Base-by-base conservation (phyloP, 2,329 filamentous ascomycete genomes). In the Fusarium buharicum region DNA sequence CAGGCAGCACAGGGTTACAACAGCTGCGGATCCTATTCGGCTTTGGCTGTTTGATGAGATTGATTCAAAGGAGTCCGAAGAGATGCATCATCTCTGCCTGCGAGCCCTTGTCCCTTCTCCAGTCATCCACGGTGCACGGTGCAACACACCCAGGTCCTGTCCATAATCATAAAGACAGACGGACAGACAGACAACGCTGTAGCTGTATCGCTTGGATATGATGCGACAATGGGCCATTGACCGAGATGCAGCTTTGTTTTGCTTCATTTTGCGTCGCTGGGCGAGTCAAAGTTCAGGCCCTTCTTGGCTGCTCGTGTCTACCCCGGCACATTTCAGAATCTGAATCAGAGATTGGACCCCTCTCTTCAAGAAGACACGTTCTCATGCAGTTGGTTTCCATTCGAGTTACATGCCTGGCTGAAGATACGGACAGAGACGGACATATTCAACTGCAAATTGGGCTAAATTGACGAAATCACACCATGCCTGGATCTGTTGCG, bases 301-400 rank as follows among this genome's bases (percentile, higher is more conserved):
- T 51, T 62, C 53, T 40, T 64, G 53, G 51, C 55, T 47, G 14
- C 50, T 66, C 47, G 46, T 28, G 45, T 41, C 44, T 58, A 53
- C 40, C 67, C 64, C 30, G 55, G 60, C 45, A 38, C 43, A 53
- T 62, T 49, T 51, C 31, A 59, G 30, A 47, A 53, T 57, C 47
- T 59, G 58, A 55, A 68, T 66, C 63, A 63, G 24, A 62, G 60
- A 71, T 67, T 66, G 65, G 64, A 67, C 52, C 58, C 66, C 63
- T 60, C 57, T 39, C 34, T 38, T 55, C 40, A 55, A 48, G 37
- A 59, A 64, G 47, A 49, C 34, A 45, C 59, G 54, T 46, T 44
- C 46, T 60, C 48, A 69, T 71, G 69, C 69, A 28, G 69, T 70
- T 71, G 65, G 69, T 54, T 55, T 55, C 57, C 51, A 18, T 41